These are phyloP conservation scores for Rhodamnia rubescens DNA, from an alignment of 345 rosid genomes.

Conservation along the genomic window DNA sequence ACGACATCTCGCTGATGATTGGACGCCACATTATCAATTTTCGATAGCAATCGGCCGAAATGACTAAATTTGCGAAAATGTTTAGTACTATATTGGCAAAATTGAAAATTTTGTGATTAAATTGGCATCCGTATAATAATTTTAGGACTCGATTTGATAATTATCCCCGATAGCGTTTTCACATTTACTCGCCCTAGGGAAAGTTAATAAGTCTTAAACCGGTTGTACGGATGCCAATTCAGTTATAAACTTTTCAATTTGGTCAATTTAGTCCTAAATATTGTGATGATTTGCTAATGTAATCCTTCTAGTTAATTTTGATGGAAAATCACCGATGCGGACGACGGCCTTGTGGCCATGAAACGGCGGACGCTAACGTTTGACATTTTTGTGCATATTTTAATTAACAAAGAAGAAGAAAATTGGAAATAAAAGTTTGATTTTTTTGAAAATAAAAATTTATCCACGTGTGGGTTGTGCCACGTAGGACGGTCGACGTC, in stretches of 20 bases:
- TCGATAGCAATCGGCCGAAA: neutral
- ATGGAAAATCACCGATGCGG: fast-evolving
- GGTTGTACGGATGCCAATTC: neutral
- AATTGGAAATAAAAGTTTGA: neutral
- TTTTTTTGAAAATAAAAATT: neutral
- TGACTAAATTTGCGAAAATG: neutral
- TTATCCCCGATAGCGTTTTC: neutral
- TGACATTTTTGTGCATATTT: neutral
- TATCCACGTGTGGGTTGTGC: neutral
- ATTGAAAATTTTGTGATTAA: neutral
- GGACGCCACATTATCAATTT: neutral
- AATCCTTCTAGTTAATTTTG: neutral
- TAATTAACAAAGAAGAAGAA: neutral
- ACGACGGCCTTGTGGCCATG: fast-evolving
- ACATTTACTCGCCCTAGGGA: neutral
- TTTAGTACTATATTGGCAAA: neutral
- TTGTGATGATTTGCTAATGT: neutral
- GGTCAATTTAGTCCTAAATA: neutral
- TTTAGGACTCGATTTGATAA: neutral
- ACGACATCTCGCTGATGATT: neutral
- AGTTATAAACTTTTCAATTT: neutral
- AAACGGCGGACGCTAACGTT: fast-evolving
- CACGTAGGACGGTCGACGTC: neutral
- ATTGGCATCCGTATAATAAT: neutral
- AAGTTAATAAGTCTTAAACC: neutral